Conservation (phyloP, 805 yeast species). For the Komagataella mondaviorum region DNA sequence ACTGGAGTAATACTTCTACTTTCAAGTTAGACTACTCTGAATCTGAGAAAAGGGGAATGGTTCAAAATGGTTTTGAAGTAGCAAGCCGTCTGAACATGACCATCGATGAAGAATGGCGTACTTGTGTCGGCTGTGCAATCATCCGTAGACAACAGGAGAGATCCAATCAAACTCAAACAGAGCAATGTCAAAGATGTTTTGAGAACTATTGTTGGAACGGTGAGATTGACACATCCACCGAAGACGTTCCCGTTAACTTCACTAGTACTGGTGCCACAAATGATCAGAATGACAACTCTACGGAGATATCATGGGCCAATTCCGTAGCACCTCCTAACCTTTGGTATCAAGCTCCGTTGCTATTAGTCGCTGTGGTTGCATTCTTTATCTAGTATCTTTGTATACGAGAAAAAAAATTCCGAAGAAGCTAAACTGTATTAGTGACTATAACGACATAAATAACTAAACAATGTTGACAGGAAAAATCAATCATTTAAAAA, state of each 20-base stretch:
- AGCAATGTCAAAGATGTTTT: slow-evolving; percentile 64
- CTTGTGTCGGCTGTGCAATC: slow-evolving; percentile 45
- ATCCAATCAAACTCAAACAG: slow-evolving; percentile 35
- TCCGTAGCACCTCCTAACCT: not conserved
- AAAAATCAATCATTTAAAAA: not conserved
- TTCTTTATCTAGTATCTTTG: not conserved
- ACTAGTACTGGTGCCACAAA: slow-evolving; percentile 25
- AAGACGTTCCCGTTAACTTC: slow-evolving; percentile 18
- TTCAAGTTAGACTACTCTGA: slow-evolving; percentile 37
- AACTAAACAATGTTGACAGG: not conserved
- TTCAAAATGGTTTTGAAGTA: slow-evolving; percentile 37
- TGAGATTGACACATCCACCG: slow-evolving; percentile 7
- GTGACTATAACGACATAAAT: not conserved
- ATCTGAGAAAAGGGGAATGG: slow-evolving; percentile 28
- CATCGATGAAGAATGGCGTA: slow-evolving; percentile 18
- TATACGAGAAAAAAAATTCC: not conserved
- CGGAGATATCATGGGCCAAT: not conserved
- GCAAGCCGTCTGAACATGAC: slow-evolving; percentile 32
- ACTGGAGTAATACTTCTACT: slow-evolving; percentile 41
- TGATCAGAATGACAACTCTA: slow-evolving; percentile 10
- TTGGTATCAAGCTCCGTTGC: not conserved
- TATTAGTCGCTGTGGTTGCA: not conserved
- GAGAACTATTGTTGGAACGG: slow-evolving; percentile 50
- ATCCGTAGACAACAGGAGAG: slow-evolving; percentile 37
- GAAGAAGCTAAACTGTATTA: not conserved